These are phyloP conservation scores for Paramarasmius palmivorus DNA, from an alignment of 1,284 basidiomycete genomes.

Conservation along the genomic window DNA sequence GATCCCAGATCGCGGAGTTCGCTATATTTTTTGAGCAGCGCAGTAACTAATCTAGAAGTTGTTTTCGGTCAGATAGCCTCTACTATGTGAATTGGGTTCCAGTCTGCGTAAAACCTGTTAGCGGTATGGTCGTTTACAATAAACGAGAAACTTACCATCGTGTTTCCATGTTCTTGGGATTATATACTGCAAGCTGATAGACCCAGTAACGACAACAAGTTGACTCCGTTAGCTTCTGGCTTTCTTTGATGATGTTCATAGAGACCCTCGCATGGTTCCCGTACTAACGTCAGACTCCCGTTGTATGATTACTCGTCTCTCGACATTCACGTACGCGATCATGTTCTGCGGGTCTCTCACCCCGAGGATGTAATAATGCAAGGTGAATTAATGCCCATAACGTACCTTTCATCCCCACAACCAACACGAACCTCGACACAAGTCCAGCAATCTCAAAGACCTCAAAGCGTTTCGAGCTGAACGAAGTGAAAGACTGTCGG, in stretches of 20 bases:
- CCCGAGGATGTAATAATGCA: constrained; percentile 10
- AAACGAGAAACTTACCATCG: neutral
- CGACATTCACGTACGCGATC: constrained; percentile 12
- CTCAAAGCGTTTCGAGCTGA: constrained; percentile 7
- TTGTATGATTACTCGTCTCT: no score
- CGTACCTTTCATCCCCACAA: constrained; percentile 8
- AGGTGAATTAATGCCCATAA: constrained; percentile 13
- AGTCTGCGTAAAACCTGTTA: constrained; percentile 17
- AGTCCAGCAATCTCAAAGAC: constrained; percentile 12
- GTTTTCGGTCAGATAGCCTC: constrained; percentile 12
- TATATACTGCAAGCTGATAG: constrained; percentile 5
- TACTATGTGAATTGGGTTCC: constrained; percentile 18
- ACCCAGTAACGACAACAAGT: constrained; percentile 18
- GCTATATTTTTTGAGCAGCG: constrained; percentile 20
- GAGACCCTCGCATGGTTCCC: constrained; percentile 11
- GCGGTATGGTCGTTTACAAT: no score
- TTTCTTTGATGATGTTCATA: constrained; percentile 15
- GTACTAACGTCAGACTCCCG: no score
- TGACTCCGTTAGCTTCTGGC: constrained; percentile 16
- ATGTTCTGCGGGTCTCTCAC: constrained; percentile 1
- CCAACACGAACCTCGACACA: constrained; percentile 4
- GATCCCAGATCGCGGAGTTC: constrained; percentile 21
- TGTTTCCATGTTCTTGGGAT: constrained; percentile 6
- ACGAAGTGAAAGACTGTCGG: neutral
- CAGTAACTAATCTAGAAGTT: constrained; percentile 13